phyloP scores from a whole-genome alignment of 352 stramenopile genomes.

The Globisporangium recalcitrans region DNA sequence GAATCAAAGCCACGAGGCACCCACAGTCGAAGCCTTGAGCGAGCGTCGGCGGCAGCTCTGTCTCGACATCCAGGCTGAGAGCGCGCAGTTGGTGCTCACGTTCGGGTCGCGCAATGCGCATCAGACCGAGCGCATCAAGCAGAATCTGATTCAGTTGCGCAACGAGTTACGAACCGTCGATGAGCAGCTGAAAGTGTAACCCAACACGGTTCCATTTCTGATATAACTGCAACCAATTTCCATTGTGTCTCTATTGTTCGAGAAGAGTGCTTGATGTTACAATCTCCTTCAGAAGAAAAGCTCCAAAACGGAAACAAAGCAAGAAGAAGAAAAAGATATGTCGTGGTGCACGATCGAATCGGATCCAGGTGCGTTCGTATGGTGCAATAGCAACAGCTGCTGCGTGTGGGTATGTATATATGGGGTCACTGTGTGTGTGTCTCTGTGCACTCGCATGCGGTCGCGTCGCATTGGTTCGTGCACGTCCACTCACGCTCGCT shows the following conservation, averaged over 20 bases:
- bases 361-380: constrained; percentile 41
- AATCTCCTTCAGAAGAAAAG: not conserved
- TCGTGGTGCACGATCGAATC: constrained; percentile 81
- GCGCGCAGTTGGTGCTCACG: constrained; percentile 37
- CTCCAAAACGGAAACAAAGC: not conserved
- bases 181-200: constrained; percentile 8
- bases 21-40: constrained; percentile 12
- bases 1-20: not conserved
- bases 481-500: not conserved
- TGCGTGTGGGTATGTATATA: not conserved
- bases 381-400: too few species aligned
- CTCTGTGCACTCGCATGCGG: not conserved
- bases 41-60: constrained; percentile 40
- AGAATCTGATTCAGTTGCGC: constrained; percentile 15
- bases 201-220: not conserved
- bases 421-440: not conserved
- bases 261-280: not conserved
- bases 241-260: not conserved
- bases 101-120: constrained; percentile 19
- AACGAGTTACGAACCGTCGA: constrained; percentile 11
- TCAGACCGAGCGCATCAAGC: constrained; percentile 16
- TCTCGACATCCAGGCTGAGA: constrained; percentile 48
- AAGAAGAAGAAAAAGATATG: constrained; percentile 27
- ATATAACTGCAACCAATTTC: not conserved
- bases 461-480: not conserved